Percentiles rank a stretch among this genome's conserved stretches.
phyloP scores from a whole-genome alignment of 164 flowering plant species.

The Macadamia tetraphylla region DNA sequence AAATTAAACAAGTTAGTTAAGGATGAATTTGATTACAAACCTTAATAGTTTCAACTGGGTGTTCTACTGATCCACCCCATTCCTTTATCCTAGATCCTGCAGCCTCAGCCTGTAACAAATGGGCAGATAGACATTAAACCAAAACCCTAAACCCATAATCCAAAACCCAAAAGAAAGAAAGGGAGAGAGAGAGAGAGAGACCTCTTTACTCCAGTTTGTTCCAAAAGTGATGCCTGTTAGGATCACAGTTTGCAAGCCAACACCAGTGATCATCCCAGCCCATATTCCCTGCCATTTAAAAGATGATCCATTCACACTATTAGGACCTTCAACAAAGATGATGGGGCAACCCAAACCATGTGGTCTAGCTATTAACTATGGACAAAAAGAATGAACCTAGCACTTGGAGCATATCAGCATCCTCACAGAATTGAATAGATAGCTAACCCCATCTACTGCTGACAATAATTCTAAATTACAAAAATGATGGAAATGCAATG shows the following conservation, averaged over 20 bases:
- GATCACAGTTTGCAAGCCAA: slow-evolving; percentile 24
- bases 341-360: too few relatives aligned
- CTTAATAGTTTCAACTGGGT: slow-evolving; percentile 8
- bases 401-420: too few relatives aligned
- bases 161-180: slow-evolving; percentile 4
- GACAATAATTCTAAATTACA: too few relatives aligned
- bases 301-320: background rate
- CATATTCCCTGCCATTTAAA: slow-evolving; percentile 26
- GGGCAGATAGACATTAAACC: background rate
- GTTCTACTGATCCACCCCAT: slow-evolving; percentile 23
- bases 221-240: slow-evolving; percentile 19
- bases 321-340: too few relatives aligned
- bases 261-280: slow-evolving; percentile 31
- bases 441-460: too few relatives aligned
- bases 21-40: background rate
- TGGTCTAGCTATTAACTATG: too few relatives aligned
- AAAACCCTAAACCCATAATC: too few relatives aligned
- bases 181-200: slow-evolving; percentile 8
- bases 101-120: slow-evolving; percentile 13
- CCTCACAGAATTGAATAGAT: too few relatives aligned
- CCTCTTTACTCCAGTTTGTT: slow-evolving; percentile 36
- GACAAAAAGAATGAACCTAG: too few relatives aligned
- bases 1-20: background rate
- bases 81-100: slow-evolving; percentile 16
- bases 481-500: too few relatives aligned